A percentile compares a stretch with the other conserved stretches of the same genome.
These are phyloP conservation scores for Paraleonurus japonicus DNA, from an alignment of 257 asterid genomes.

Conservation along the genomic window DNA sequence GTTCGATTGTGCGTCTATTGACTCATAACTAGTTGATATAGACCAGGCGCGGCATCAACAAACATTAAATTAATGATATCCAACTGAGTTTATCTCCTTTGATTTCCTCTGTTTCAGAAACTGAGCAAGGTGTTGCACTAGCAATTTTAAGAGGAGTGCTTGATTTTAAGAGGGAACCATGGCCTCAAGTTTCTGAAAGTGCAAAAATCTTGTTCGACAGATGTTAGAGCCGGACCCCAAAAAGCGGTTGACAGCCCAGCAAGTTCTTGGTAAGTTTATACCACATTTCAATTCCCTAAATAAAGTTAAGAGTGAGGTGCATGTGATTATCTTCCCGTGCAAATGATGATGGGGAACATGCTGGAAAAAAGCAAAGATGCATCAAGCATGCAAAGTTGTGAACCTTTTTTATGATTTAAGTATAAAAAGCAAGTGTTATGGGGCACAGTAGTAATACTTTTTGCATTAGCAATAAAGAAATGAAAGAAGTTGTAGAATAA, in stretches of 20 bases:
- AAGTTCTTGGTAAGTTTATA: constrained; percentile 76
- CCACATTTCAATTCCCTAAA: background rate
- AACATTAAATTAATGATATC: background rate
- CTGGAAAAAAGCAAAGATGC: constrained; percentile 31
- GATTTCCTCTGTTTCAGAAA: constrained; percentile 49
- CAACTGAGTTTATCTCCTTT: constrained; percentile 6
- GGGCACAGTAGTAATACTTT: constrained; percentile 8
- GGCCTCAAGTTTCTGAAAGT: constrained; percentile 91
- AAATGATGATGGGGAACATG: constrained; percentile 46
- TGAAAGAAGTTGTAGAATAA: constrained; percentile 5
- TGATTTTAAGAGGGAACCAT: constrained; percentile 94
- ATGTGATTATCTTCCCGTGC: constrained; percentile 31
- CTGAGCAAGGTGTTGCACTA: constrained; percentile 95
- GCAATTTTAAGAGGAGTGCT: constrained; percentile 81
- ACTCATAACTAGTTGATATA: background rate
- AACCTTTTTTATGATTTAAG: constrained; percentile 12
- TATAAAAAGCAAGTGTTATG: constrained; percentile 15
- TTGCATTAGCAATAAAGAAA: constrained; percentile 22
- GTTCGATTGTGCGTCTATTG: background rate
- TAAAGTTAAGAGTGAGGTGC: constrained; percentile 26
- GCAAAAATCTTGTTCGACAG: constrained; percentile 89
- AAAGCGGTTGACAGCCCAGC: constrained; percentile 94
- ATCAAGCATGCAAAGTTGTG: constrained; percentile 28
- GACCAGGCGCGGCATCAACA: too few species aligned
- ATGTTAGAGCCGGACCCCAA: constrained; percentile 89